Evolutionary conservation across 2,329 filamentous ascomycete species (phyloP).

Genomic region (Ophiostoma ulmi): DNA sequence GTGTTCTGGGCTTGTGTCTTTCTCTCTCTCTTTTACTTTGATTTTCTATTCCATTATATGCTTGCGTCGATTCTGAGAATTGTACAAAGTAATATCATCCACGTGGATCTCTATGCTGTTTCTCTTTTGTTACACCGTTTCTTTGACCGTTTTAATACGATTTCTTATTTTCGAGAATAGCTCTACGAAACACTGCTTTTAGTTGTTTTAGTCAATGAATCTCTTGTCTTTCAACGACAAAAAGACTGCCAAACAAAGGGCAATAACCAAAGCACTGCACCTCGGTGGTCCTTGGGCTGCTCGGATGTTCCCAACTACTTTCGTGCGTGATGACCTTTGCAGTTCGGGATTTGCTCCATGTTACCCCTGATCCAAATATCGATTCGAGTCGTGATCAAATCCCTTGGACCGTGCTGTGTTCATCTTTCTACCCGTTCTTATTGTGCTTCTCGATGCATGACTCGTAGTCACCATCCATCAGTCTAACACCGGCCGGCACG

Average conservation of each 20-base stretch:
- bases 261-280: neutral
- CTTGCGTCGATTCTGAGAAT: neutral
- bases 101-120: neutral
- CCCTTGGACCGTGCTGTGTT: neutral
- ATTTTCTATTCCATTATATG: too few species aligned
- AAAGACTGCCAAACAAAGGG: neutral
- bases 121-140: neutral
- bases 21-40: neutral
- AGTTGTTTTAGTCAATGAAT: too few species aligned
- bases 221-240: too few species aligned
- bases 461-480: neutral
- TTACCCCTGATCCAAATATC: neutral
- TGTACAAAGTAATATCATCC: neutral
- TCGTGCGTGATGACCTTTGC: neutral
- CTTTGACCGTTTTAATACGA: neutral
- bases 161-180: neutral
- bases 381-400: neutral
- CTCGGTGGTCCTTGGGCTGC: neutral
- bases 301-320: neutral
- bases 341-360: neutral
- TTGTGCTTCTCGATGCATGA: neutral
- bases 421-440: too few species aligned
- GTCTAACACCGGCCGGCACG: neutral
- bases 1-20: neutral
- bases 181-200: too few species aligned